Evolutionary conservation across 345 rosid genomes (phyloP).

Genomic region (Eucalyptus virginea): DNA sequence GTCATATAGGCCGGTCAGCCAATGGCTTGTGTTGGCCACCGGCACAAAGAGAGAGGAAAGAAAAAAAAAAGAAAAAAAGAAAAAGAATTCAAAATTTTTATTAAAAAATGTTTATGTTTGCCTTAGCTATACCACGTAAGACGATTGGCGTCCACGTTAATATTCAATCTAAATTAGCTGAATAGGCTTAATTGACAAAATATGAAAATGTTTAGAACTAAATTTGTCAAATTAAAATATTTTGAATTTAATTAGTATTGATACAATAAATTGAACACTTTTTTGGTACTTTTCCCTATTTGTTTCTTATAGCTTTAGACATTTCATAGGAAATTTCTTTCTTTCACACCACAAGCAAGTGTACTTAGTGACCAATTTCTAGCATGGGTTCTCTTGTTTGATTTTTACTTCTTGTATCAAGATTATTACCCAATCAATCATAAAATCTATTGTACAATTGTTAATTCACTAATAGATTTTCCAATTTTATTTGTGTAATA

Average conservation of each 20-base stretch:
- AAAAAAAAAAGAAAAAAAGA: too few species aligned
- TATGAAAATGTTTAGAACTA: fast-evolving
- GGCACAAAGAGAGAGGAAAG: too few species aligned
- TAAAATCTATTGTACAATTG: fast-evolving
- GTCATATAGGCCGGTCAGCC: fast-evolving
- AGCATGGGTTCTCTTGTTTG: not conserved
- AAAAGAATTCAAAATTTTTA: too few species aligned
- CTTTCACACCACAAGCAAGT: not conserved
- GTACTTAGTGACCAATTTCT: not conserved
- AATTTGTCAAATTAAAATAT: too few species aligned
- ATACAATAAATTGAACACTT: too few species aligned
- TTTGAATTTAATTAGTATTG: too few species aligned
- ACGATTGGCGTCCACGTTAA: fast-evolving
- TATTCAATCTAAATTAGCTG: fast-evolving
- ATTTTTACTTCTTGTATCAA: not conserved
- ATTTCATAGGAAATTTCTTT: not conserved
- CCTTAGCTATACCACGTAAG: fast-evolving
- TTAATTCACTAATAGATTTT: too few species aligned
- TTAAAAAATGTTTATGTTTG: too few species aligned
- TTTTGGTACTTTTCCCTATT: not conserved
- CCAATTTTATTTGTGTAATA: too few species aligned
- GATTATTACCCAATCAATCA: fast-evolving
- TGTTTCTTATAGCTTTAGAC: too few species aligned
- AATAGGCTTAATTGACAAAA: too few species aligned
- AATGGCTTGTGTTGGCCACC: fast-evolving